A percentile compares a stretch with the other conserved stretches of the same genome.
Evolutionary conservation across 2,329 filamentous ascomycete species (phyloP).

Genomic region (Corynespora cassiicola): DNA sequence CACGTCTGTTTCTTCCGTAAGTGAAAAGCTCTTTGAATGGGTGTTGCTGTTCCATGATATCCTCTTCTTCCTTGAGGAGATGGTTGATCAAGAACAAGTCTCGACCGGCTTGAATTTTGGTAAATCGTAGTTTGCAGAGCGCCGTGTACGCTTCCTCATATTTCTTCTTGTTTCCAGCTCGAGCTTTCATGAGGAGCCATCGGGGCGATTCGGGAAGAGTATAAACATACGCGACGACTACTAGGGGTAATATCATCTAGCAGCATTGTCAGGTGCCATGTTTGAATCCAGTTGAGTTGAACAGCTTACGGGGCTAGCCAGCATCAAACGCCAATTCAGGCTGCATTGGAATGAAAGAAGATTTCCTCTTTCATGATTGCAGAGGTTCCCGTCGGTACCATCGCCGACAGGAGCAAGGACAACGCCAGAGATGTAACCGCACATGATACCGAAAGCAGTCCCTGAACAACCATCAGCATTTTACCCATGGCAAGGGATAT

Average conservation of each 20-base stretch:
- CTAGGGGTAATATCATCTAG: slow-evolving; percentile 22
- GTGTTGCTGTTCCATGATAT: slow-evolving; percentile 32
- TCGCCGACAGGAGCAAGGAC: slow-evolving; percentile 19
- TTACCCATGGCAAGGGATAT: too few species aligned
- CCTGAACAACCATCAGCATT: too few species aligned
- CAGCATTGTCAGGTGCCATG: neutral
- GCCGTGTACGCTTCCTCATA: slow-evolving; percentile 26
- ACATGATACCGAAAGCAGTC: slow-evolving; percentile 21
- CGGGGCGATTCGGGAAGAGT: slow-evolving; percentile 24
- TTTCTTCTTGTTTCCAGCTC: slow-evolving; percentile 21
- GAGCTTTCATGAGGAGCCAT: slow-evolving; percentile 27
- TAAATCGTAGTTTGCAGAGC: slow-evolving; percentile 59
- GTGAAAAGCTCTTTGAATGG: slow-evolving; percentile 29
- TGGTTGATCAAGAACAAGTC: slow-evolving; percentile 57
- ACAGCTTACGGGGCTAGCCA: slow-evolving; percentile 21
- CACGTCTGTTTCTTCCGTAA: slow-evolving; percentile 25
- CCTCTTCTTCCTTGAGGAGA: slow-evolving; percentile 38
- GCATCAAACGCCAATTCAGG: slow-evolving; percentile 27
- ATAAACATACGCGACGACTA: slow-evolving; percentile 25
- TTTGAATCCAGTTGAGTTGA: neutral
- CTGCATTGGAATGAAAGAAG: slow-evolving; percentile 14
- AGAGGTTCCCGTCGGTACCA: slow-evolving; percentile 8
- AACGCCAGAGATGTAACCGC: slow-evolving; percentile 24
- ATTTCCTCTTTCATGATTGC: slow-evolving; percentile 4
- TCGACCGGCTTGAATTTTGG: slow-evolving; percentile 58